Percentiles rank a stretch among this genome's conserved stretches.
Conservation (phyloP, 768 basidiomycete genomes). For the Psilocybe azurescens region DNA sequence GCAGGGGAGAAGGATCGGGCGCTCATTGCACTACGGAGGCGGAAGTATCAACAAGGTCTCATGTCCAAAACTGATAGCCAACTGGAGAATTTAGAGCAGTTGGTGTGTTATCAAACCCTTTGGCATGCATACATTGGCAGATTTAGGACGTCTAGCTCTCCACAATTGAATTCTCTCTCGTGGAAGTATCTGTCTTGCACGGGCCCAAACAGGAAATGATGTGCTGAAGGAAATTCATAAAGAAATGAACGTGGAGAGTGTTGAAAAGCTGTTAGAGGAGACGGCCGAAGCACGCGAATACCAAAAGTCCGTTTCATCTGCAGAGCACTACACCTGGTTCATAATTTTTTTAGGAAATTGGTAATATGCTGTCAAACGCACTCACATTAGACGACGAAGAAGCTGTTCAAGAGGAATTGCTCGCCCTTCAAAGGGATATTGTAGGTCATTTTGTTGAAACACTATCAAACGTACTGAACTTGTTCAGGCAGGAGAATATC, state of each 20-base stretch:
- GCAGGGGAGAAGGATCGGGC: slow-evolving; percentile 89
- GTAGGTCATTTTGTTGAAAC: slow-evolving; percentile 42
- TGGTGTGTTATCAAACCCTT: slow-evolving; percentile 50
- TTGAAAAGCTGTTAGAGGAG: slow-evolving; percentile 94
- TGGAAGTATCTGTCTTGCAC: slow-evolving; percentile 91
- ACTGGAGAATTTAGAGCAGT: slow-evolving; percentile 84
- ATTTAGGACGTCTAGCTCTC: slow-evolving; percentile 89
- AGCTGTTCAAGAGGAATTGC: slow-evolving; percentile 85
- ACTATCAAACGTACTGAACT: slow-evolving; percentile 12
- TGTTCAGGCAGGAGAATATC: slow-evolving; percentile 35
- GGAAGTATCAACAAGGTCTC: slow-evolving; percentile 93
- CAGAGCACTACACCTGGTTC: not conserved
- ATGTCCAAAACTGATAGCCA: slow-evolving; percentile 90
- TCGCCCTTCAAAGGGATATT: slow-evolving; percentile 64
- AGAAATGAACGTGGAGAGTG: slow-evolving; percentile 89
- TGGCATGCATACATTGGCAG: not conserved
- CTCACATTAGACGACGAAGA: slow-evolving; percentile 93
- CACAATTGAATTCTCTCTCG: slow-evolving; percentile 94
- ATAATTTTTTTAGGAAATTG: slow-evolving; percentile 78
- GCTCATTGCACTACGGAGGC: slow-evolving; percentile 81
- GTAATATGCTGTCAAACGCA: slow-evolving; percentile 81
- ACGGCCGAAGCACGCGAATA: slow-evolving; percentile 93
- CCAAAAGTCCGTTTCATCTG: slow-evolving; percentile 60
- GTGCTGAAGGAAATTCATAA: slow-evolving; percentile 94
- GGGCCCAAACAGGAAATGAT: slow-evolving; percentile 90